Conservation (phyloP, 305 asterid species). For the Vinca major region DNA sequence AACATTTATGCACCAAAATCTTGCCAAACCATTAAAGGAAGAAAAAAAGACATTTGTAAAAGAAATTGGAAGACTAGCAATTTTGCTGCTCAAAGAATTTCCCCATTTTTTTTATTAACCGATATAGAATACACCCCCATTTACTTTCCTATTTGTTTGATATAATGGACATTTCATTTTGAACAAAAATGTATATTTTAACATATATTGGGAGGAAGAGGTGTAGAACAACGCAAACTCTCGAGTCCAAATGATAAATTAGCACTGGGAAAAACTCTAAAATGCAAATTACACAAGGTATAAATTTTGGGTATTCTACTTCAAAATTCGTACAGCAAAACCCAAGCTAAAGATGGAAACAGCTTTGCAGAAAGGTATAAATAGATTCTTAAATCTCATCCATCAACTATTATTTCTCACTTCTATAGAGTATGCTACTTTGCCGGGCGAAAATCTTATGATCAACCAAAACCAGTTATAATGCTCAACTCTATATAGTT, state of each 20-base stretch:
- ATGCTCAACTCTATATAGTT: neutral
- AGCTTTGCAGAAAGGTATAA: neutral
- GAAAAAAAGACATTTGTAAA: no score
- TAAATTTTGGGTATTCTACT: neutral
- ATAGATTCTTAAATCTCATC: conserved; percentile 4
- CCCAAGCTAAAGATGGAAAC: neutral
- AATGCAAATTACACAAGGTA: neutral
- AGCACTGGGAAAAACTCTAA: neutral
- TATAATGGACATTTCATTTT: no score
- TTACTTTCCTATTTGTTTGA: no score
- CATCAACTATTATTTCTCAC: neutral
- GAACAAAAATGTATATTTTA: no score
- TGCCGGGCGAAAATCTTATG: neutral
- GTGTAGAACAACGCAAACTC: no score
- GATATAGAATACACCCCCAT: no score
- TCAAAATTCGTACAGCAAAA: conserved; percentile 11
- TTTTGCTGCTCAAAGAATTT: no score
- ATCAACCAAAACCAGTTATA: neutral
- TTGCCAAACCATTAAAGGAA: no score
- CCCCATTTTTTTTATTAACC: no score
- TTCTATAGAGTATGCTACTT: neutral
- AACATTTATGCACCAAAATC: no score
- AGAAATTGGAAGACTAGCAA: no score
- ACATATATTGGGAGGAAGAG: no score
- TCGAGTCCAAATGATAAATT: neutral